Conservation (phyloP, 2,329 filamentous ascomycete genomes). For the Stylonectria norvegica region DNA sequence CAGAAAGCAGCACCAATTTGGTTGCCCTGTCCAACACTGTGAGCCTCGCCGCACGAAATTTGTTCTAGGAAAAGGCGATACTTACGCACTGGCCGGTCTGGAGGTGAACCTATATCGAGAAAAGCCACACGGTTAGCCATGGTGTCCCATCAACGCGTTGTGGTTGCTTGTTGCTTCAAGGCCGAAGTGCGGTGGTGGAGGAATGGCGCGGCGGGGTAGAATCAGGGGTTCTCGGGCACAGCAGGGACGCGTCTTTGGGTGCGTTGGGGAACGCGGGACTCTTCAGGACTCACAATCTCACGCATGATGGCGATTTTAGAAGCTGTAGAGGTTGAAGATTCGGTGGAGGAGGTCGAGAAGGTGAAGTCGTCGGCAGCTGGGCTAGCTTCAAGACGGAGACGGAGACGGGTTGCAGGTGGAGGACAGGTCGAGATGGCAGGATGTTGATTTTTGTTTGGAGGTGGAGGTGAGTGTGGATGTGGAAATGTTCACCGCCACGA, state of each 20-base stretch:
- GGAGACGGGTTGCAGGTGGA: slow-evolving; percentile 29
- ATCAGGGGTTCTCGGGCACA: slow-evolving; percentile 36
- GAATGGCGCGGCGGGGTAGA: slow-evolving; percentile 34
- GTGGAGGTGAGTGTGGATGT: slow-evolving; percentile 17
- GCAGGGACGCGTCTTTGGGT: slow-evolving; percentile 39
- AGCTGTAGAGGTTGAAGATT: slow-evolving; percentile 24
- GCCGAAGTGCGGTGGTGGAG: slow-evolving; percentile 13
- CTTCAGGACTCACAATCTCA: slow-evolving; percentile 62
- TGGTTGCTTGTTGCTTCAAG: slow-evolving; percentile 11
- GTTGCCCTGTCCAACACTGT: slow-evolving; percentile 72
- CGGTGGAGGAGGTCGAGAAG: slow-evolving; percentile 19
- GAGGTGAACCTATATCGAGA: slow-evolving; percentile 81
- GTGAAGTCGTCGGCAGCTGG: slow-evolving; percentile 32
- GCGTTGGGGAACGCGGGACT: too few species aligned
- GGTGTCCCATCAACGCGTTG: slow-evolving; percentile 9
- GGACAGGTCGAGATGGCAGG: slow-evolving; percentile 23
- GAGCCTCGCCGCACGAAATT: slow-evolving; percentile 28
- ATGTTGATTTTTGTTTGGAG: slow-evolving; percentile 38
- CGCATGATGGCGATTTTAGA: slow-evolving; percentile 52
- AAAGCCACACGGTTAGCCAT: slow-evolving; percentile 53
- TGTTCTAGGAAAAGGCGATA: slow-evolving; percentile 21
- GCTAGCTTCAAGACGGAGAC: slow-evolving; percentile 32
- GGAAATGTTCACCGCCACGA: slow-evolving; percentile 37
- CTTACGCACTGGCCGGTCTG: slow-evolving; percentile 99
- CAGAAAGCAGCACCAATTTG: slow-evolving; percentile 99